Percentiles rank a stretch among this genome's conserved stretches.
Conservation (phyloP, 2,329 filamentous ascomycete species). For the Aspergillus udagawae region DNA sequence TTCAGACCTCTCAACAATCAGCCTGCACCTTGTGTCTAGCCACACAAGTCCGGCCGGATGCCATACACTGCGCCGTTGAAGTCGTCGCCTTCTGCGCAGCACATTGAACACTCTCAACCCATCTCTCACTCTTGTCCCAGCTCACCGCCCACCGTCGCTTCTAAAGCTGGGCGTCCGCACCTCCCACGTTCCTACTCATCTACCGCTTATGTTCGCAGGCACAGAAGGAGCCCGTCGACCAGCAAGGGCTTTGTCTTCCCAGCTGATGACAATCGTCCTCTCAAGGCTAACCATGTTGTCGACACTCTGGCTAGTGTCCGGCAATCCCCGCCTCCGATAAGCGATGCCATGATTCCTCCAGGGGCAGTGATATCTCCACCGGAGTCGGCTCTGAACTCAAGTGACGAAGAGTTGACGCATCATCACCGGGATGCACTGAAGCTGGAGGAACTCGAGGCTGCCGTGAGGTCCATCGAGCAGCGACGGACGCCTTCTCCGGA, state of each 20-base stretch:
- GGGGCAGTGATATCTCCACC: slow-evolving; percentile 88
- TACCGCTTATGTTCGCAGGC: slow-evolving; percentile 58
- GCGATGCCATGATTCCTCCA: slow-evolving; percentile 70
- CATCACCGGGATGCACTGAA: slow-evolving; percentile 44
- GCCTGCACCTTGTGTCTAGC: slow-evolving; percentile 25
- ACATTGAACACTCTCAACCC: slow-evolving; percentile 50
- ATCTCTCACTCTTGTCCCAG: slow-evolving; percentile 24
- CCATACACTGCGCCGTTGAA: slow-evolving; percentile 50
- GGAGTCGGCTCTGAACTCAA: slow-evolving; percentile 74
- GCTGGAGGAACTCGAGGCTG: slow-evolving; percentile 69
- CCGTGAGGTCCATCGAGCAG: slow-evolving; percentile 71
- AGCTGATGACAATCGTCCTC: slow-evolving; percentile 21
- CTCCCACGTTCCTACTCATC: slow-evolving; percentile 56
- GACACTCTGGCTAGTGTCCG: slow-evolving; percentile 61
- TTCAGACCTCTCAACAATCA: not conserved
- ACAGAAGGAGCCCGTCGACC: slow-evolving; percentile 56
- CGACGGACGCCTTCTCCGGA: slow-evolving; percentile 28
- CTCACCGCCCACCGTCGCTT: slow-evolving; percentile 12
- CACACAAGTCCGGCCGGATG: slow-evolving; percentile 42
- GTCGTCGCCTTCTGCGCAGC: slow-evolving; percentile 52
- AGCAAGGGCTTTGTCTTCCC: slow-evolving; percentile 31
- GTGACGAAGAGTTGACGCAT: slow-evolving; percentile 64
- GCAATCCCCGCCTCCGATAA: slow-evolving; percentile 79
- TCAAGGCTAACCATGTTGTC: slow-evolving; percentile 19
- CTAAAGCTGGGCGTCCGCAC: slow-evolving; percentile 37